Conservation (phyloP, 2,329 filamentous ascomycete species). For the Sphaerostilbella broomeana region DNA sequence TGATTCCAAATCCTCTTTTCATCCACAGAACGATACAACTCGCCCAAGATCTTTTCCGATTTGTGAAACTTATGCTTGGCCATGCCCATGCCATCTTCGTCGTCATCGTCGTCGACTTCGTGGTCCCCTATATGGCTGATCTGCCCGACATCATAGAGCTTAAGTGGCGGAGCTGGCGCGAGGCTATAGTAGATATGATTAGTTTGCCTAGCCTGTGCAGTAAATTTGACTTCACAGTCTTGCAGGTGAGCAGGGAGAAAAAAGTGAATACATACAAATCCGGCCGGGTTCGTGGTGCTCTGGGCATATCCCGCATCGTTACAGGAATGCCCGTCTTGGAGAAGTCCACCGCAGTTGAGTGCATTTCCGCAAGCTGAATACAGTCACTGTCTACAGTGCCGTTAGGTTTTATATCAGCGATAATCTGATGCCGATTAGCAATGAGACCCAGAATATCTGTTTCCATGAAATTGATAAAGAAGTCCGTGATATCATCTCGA, state of each 20-base stretch:
- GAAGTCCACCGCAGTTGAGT: slow-evolving; percentile 68
- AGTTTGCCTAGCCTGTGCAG: no score
- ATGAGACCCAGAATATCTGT: slow-evolving; percentile 61
- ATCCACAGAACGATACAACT: slow-evolving; percentile 65
- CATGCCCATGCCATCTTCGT: slow-evolving; percentile 37
- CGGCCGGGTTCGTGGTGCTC: slow-evolving; percentile 35
- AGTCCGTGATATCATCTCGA: slow-evolving; percentile 63
- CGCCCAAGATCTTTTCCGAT: slow-evolving; percentile 62
- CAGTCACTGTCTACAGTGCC: slow-evolving; percentile 52
- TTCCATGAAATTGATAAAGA: slow-evolving; percentile 74
- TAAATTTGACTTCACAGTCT: no score
- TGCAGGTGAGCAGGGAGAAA: no score
- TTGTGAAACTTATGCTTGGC: slow-evolving; percentile 52
- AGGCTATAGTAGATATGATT: no score
- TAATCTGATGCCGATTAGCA: slow-evolving; percentile 54
- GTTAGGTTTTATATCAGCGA: slow-evolving; percentile 49
- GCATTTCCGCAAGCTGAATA: slow-evolving; percentile 50
- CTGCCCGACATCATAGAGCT: slow-evolving; percentile 38
- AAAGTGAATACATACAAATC: slow-evolving; percentile 43
- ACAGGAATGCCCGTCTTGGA: slow-evolving; percentile 66
- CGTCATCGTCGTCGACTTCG: slow-evolving; percentile 32
- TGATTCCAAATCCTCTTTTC: slow-evolving; percentile 59
- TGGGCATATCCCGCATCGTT: slow-evolving; percentile 37
- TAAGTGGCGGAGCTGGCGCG: slow-evolving; percentile 38
- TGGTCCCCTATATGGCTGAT: slow-evolving; percentile 29